Conservation (phyloP, 345 rosid species). For the Heritiera littoralis region DNA sequence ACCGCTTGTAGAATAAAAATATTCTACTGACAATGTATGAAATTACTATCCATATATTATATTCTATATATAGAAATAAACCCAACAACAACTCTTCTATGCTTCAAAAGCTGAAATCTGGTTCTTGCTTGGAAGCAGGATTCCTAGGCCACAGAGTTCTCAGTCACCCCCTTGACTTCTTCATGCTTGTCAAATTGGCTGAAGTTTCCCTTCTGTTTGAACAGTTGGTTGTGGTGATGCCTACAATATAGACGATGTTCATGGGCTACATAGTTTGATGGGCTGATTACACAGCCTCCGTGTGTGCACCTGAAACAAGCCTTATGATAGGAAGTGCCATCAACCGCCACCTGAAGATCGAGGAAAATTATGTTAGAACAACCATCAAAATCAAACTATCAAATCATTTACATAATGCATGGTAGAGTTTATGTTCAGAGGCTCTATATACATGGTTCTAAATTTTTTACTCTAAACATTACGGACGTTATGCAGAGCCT, state of each 20-base stretch:
- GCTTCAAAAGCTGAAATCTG: constrained; percentile 23
- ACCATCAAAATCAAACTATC: not conserved
- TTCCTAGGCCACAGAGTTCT: constrained; percentile 32
- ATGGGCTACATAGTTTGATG: constrained; percentile 64
- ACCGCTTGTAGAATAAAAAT: too few species aligned
- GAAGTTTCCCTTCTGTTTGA: constrained; percentile 57
- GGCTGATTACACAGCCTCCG: constrained; percentile 73
- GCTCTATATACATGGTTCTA: not conserved
- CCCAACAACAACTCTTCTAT: constrained; percentile 2
- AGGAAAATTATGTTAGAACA: not conserved
- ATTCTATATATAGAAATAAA: constrained; percentile 5
- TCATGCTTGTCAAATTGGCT: constrained; percentile 34
- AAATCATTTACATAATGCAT: not conserved
- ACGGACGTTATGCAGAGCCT: too few species aligned
- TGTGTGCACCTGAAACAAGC: constrained; percentile 73
- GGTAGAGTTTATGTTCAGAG: not conserved
- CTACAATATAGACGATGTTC: constrained; percentile 65
- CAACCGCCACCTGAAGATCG: constrained; percentile 58
- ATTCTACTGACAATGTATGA: too few species aligned
- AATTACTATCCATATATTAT: not conserved
- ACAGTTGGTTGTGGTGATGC: constrained; percentile 74
- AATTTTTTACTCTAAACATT: too few species aligned
- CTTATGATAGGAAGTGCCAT: constrained; percentile 64
- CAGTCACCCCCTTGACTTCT: constrained; percentile 30
- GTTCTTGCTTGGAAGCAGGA: constrained; percentile 12